Evolutionary conservation across 306 rosid species (phyloP), one percentile per base, ranked within the genome.

Genomic region (Ormosia emarginata): DNA sequence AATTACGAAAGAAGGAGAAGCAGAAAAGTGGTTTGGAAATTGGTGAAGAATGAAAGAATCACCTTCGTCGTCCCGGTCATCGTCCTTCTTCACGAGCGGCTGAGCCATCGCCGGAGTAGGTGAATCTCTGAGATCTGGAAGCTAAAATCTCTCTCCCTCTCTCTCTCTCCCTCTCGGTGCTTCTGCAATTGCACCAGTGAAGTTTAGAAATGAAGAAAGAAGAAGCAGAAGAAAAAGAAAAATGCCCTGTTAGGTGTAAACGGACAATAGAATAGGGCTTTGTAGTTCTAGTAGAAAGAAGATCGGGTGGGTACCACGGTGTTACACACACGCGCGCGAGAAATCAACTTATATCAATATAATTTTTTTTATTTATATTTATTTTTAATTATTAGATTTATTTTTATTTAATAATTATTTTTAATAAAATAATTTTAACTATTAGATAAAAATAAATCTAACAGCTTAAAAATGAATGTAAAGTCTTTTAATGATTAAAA

Each of bases 61-160:
- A 96, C 99, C 96, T 93, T 96, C 99, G 57, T 96, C 99, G 85
- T 95, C 98, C 15, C 95, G 98, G 90, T 95, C 99, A 88, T 95
- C 98, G 86, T 95, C 99, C 81, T 95, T 95, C 98, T 95, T 95
- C 67, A 89, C 92, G 18, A 92, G 86, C n/a, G 97, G 94, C 88
- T 95, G 98, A 85, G 98, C 99, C 99, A 95, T 95, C 59, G 41
- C 76, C 30, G 57, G 77, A 68, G 83, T n/a, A 29, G 75, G 61
- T 65, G 85, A 85, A 85, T 80, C 56, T 81, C 37, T 6, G 68
- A 86, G 98, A 91, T 91, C 92, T 86, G 75, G 59, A 83, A 79
- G 74, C n/a, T 78, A 62, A 15, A 75, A 46, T 36, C 57, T 67
- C 56, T 52, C 6, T 13, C 13, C 72, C 55, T 24, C 14, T 62